Evolutionary conservation across 441 rosid genomes (phyloP), one percentile per base, ranked within the genome.

Genomic region (Erodium chrysanthum): DNA sequence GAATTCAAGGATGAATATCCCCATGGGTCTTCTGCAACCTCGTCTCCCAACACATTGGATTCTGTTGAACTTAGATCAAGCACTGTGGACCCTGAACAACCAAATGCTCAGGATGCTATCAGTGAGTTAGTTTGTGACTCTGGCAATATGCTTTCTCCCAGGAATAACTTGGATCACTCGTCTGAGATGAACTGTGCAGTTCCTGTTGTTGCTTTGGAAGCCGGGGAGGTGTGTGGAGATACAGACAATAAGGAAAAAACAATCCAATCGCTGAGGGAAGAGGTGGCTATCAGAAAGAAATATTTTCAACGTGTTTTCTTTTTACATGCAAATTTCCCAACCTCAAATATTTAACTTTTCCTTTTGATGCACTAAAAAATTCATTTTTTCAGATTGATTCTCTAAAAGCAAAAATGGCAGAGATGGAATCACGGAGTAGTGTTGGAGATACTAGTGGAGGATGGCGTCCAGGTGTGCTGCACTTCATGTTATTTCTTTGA

Each of bases 391-490:
- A 58, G 62, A 58, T 58, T 21, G 62, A 58, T 58, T 22, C n/a
- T 23, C 62, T 58, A 58, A 58, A 58, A 58, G 62, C 62, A 58
- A 58, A 58, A 58, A 58, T 58, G 27, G 62, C 62, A 58, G 62
- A 58, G 27, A 58, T 58, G 62, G 62, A 58, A 58, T 22, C 22
- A 58, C 62, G 21, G 62, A 4, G 62, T 22, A 58, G 62, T 58
- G 31, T 22, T 10, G 27, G 27, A 58, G 29, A 21, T 58, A 23
- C 29, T 22, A 22, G 62, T 58, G 62, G 62, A 58, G 62, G 62
- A 22, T 58, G 62, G n/a, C n/a, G 11, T 58, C 62, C 25, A 58
- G 62, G 62, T 58, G 25, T 22, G 62, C 62, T 58, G 62, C 12
- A 22, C n/a, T 11, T 58, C 62, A 58, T 58, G 12, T 58, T 58